A percentile compares a stretch with the other conserved stretches of the same genome.
phyloP scores from a whole-genome alignment of 2,329 filamentous ascomycete genomes.

The Fusarium tupiense region DNA sequence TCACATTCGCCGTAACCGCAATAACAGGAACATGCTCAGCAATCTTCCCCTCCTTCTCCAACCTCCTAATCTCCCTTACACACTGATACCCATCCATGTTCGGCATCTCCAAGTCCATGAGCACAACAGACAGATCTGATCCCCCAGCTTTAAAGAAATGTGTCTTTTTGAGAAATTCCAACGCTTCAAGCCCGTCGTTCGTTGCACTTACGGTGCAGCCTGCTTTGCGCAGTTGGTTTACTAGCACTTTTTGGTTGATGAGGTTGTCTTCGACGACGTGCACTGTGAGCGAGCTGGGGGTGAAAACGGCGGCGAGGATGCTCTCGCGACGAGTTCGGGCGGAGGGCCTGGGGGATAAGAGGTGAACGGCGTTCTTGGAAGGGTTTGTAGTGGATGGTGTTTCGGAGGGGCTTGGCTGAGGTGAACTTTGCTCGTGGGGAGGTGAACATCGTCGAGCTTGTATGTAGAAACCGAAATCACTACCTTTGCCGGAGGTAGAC shows the following conservation, averaged over 20 bases:
- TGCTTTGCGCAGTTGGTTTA: conserved; percentile 70
- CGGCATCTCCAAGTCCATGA: conserved; percentile 62
- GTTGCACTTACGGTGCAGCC: conserved; percentile 68
- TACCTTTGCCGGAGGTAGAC: conserved; percentile 66
- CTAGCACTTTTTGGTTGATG: conserved; percentile 73
- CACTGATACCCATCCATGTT: conserved; percentile 59
- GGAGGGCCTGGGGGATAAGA: background rate
- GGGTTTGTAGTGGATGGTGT: background rate
- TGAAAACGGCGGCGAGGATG: background rate
- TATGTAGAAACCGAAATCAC: conserved; percentile 71
- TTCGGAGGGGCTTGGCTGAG: background rate
- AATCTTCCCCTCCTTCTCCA: conserved; percentile 48
- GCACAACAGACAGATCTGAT: conserved; percentile 49
- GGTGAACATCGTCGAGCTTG: conserved; percentile 58
- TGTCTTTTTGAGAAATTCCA: conserved; percentile 51
- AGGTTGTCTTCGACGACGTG: conserved; percentile 74
- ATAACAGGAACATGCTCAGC: conserved; percentile 54
- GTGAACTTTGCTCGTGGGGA: conserved; percentile 22
- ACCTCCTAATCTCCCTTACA: conserved; percentile 51
- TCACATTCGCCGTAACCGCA: conserved; percentile 58
- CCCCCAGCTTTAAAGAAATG: conserved; percentile 42
- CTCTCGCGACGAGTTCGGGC: background rate
- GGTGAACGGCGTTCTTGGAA: background rate
- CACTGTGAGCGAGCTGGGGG: conserved; percentile 57
- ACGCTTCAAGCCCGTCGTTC: conserved; percentile 69